A percentile compares a stretch with the other conserved stretches of the same genome.
Conservation (phyloP, 495 filamentous ascomycete species). For the Parathielavia hyrcaniae region DNA sequence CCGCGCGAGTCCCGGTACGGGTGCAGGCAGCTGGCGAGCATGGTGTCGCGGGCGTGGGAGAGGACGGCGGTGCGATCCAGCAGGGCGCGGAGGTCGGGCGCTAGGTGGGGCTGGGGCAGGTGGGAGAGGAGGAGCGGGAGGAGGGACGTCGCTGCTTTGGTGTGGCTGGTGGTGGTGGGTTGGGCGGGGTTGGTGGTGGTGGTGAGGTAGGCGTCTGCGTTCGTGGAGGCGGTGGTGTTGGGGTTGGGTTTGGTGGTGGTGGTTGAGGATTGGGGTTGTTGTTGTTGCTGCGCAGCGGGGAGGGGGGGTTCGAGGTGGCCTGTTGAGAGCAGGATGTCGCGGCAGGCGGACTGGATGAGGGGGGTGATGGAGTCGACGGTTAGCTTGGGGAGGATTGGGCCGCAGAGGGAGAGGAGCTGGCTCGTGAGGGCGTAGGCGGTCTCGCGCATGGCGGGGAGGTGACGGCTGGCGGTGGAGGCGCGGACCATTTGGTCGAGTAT, state of each 20-base stretch:
- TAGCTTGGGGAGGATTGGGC: conserved; percentile 57
- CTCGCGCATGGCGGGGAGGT: conserved; percentile 51
- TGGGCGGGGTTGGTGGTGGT: conserved; percentile 28
- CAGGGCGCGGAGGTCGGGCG: conserved; percentile 56
- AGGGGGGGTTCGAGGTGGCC: conserved; percentile 30
- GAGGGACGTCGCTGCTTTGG: conserved; percentile 50
- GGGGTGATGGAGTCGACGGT: conserved; percentile 51
- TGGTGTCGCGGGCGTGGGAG: conserved; percentile 54
- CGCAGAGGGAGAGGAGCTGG: conserved; percentile 53
- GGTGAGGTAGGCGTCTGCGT: conserved; percentile 40
- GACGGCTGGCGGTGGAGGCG: conserved; percentile 58
- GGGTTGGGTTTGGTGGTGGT: conserved; percentile 22
- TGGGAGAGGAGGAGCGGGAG: conserved; percentile 55
- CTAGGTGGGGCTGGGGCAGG: conserved; percentile 55
- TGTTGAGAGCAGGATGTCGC: conserved; percentile 52
- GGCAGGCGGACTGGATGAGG: conserved; percentile 57
- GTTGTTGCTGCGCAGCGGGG: neutral
- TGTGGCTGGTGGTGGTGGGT: conserved; percentile 19
- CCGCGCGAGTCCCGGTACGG: conserved; percentile 56
- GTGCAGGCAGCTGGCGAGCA: conserved; percentile 75
- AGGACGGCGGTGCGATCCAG: conserved; percentile 77
- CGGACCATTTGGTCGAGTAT: conserved; percentile 62
- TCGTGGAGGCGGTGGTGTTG: conserved; percentile 30
- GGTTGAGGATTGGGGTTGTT: neutral
- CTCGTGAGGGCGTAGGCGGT: conserved; percentile 53